These are phyloP conservation scores for Somion occarium DNA, from an alignment of 1,284 basidiomycete species.

Conservation along the genomic window DNA sequence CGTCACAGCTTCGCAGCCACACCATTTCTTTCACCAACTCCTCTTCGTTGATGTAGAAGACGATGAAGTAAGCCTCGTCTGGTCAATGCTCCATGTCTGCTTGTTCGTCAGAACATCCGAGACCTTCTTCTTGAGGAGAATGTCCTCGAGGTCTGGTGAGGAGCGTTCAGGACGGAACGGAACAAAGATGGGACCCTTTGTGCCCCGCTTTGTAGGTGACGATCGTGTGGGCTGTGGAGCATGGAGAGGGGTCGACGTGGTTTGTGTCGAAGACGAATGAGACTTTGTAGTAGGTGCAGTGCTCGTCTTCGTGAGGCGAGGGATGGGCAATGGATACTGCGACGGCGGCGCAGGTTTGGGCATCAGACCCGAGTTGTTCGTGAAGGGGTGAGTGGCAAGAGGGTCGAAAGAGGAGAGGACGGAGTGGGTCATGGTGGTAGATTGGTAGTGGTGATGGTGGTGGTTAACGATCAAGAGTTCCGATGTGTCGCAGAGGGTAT, in stretches of 20 bases:
- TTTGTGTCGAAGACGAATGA: constrained; percentile 12
- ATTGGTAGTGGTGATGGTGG: constrained; percentile 3
- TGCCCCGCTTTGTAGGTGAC: constrained; percentile 15
- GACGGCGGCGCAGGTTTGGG: constrained; percentile 45
- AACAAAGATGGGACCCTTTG: constrained; percentile 42
- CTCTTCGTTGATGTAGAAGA: constrained; percentile 4
- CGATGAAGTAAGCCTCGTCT: constrained; percentile 15
- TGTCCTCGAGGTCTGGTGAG: constrained; percentile 50
- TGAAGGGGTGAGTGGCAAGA: constrained; percentile 57
- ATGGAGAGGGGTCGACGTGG: constrained; percentile 16
- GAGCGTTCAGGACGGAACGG: constrained; percentile 50
- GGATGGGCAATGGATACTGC: constrained; percentile 37
- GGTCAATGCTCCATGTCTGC: constrained; percentile 30
- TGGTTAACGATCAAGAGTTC: background rate
- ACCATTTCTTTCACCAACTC: background rate
- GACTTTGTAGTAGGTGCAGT: constrained; percentile 12
- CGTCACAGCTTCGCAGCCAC: background rate
- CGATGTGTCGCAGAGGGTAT: background rate
- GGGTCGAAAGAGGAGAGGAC: constrained; percentile 50
- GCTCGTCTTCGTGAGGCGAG: constrained; percentile 13
- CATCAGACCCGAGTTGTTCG: constrained; percentile 45
- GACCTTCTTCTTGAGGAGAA: constrained; percentile 46
- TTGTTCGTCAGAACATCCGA: constrained; percentile 28
- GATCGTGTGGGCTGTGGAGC: constrained; percentile 22
- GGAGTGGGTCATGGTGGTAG: constrained; percentile 28